A percentile compares a stretch with the other conserved stretches of the same genome.
phyloP scores from a whole-genome alignment of 2,329 filamentous ascomycete genomes.

The Diaporthe amygdali region DNA sequence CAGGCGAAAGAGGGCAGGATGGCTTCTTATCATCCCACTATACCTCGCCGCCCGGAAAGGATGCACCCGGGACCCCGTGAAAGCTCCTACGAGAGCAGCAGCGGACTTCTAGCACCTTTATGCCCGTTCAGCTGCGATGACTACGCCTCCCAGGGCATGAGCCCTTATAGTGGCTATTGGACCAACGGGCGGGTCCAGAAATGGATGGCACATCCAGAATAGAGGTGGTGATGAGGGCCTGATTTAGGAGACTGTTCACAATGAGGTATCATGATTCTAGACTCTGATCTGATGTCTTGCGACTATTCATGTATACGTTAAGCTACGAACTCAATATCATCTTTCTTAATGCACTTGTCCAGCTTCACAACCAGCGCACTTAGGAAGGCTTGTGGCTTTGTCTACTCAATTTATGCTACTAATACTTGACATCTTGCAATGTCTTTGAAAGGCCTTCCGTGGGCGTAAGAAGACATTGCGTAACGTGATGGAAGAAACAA shows the following conservation, averaged over 20 bases:
- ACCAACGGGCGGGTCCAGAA: background rate
- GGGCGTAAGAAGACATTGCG: too few species aligned
- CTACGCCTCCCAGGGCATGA: background rate
- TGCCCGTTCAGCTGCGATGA: too few species aligned
- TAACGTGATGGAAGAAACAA: too few species aligned
- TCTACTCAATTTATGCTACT: too few species aligned
- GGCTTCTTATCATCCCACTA: background rate
- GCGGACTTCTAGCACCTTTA: too few species aligned
- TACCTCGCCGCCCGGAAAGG: background rate
- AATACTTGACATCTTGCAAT: too few species aligned
- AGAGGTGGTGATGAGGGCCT: background rate
- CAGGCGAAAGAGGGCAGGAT: background rate
- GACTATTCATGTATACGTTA: background rate
- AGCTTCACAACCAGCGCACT: too few species aligned
- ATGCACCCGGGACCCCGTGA: background rate
- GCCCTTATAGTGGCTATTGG: too few species aligned
- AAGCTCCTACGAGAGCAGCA: background rate
- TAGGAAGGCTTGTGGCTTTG: too few species aligned
- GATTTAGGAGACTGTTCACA: background rate
- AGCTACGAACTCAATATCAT: too few species aligned
- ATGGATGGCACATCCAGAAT: background rate
- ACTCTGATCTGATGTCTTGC: background rate
- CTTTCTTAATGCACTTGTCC: too few species aligned
- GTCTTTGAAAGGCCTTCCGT: too few species aligned
- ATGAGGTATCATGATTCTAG: background rate